These are phyloP conservation scores for Coelastrella sp. DNA, from an alignment of 139 green algal species.

Conservation along the genomic window DNA sequence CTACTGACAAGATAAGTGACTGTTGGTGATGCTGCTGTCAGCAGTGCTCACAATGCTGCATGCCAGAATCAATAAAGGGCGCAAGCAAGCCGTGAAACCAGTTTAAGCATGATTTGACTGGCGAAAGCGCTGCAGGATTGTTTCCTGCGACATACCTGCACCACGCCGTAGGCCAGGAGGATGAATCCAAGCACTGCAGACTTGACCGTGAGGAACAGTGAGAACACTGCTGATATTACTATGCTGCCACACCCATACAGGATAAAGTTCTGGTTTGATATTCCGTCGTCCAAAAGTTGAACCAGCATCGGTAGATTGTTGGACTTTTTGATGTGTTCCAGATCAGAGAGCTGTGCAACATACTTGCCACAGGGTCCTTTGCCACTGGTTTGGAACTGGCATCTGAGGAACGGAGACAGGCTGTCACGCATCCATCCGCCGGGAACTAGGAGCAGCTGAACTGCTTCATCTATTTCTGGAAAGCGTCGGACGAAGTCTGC, in stretches of 20 bases:
- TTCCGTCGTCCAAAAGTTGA: not conserved
- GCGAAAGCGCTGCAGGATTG: no score
- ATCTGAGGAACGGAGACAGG: constrained; percentile 16
- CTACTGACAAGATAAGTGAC: no score
- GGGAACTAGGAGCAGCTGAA: constrained; percentile 14
- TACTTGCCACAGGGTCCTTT: constrained; percentile 13
- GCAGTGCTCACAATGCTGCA: no score
- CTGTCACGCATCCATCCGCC: constrained; percentile 29
- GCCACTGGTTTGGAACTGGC: constrained; percentile 5
- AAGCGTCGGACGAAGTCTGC: not conserved
- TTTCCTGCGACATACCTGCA: not conserved
- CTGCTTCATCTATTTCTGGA: not conserved
- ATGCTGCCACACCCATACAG: constrained; percentile 29
- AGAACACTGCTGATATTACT: constrained; percentile 34
- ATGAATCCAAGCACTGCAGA: constrained; percentile 35
- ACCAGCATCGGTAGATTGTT: constrained; percentile 40
- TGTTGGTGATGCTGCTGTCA: no score
- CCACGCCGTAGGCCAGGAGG: constrained; percentile 11
- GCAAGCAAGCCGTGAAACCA: not conserved
- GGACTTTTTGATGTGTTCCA: not conserved
- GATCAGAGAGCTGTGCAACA: not conserved
- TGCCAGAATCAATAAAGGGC: not conserved
- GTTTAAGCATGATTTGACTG: no score
- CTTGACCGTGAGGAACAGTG: constrained; percentile 23
- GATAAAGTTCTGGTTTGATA: not conserved